Percentiles rank a stretch among this genome's conserved stretches.
Evolutionary conservation across 1,139 yeast species (phyloP).

Genomic region (Yamadazyma buinensis): DNA sequence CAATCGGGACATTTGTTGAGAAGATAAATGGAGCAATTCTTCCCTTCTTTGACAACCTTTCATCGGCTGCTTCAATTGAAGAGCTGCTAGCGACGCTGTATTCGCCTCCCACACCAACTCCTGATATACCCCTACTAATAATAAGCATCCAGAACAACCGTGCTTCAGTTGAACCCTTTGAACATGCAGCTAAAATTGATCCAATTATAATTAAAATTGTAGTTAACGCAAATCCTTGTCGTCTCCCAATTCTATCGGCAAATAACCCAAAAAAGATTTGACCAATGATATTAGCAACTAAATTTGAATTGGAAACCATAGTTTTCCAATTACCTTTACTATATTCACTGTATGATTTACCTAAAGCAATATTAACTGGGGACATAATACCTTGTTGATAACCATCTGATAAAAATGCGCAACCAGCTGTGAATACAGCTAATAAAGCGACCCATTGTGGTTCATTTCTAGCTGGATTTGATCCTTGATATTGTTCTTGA

Average conservation of each 20-base stretch:
- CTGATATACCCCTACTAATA: conserved; percentile 63
- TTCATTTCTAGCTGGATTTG: background rate
- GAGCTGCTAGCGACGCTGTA: conserved; percentile 67
- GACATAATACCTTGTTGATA: conserved; percentile 50
- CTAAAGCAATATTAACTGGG: conserved; percentile 39
- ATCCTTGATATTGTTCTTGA: background rate
- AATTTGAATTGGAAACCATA: conserved; percentile 46
- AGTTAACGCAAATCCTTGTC: conserved; percentile 43
- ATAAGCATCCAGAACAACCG: conserved; percentile 70
- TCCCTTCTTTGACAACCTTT: conserved; percentile 57
- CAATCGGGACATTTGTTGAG: conserved; percentile 68
- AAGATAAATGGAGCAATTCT: conserved; percentile 45
- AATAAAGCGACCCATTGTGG: background rate
- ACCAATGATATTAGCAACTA: conserved; percentile 50
- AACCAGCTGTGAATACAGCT: conserved; percentile 27
- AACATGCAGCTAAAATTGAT: conserved; percentile 45
- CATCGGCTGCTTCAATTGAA: conserved; percentile 70
- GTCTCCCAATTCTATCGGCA: conserved; percentile 45
- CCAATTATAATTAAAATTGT: conserved; percentile 43
- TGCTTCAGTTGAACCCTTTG: conserved; percentile 38
- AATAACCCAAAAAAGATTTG: conserved; percentile 43
- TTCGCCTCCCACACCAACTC: conserved; percentile 77
- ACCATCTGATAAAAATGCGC: conserved; percentile 51
- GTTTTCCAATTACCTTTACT: conserved; percentile 39
- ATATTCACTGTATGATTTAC: conserved; percentile 24